These are phyloP conservation scores for Chlorencoelia australis DNA, from an alignment of 2,329 filamentous ascomycete species.

Conservation along the genomic window DNA sequence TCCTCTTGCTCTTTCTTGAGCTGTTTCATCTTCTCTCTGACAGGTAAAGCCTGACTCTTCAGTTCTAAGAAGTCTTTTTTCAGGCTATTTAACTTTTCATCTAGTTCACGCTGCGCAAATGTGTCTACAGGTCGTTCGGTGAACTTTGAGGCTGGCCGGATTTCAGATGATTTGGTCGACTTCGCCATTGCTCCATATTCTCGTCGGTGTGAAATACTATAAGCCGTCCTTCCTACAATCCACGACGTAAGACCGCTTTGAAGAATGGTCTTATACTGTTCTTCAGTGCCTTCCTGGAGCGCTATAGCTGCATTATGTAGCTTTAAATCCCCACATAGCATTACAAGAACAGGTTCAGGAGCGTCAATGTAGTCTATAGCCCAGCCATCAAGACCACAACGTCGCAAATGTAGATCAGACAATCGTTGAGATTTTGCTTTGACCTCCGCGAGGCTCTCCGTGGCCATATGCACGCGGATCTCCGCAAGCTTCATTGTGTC, in stretches of 20 bases:
- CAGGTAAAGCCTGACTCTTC: constrained; percentile 12
- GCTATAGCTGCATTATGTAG: constrained; percentile 61
- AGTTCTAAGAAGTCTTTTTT: constrained; percentile 21
- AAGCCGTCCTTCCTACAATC: constrained; percentile 56
- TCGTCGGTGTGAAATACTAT: constrained; percentile 56
- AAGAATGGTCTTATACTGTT: constrained; percentile 58
- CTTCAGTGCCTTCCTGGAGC: constrained; percentile 50
- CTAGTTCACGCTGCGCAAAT: constrained; percentile 51
- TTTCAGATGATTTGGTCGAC: constrained; percentile 54
- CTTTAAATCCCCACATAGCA: constrained; percentile 68
- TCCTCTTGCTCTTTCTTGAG: constrained; percentile 29
- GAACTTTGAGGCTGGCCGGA: constrained; percentile 59
- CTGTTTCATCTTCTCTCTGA: constrained; percentile 22
- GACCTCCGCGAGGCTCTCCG: constrained; percentile 43
- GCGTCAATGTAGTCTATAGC: constrained; percentile 71
- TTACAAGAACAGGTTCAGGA: constrained; percentile 72
- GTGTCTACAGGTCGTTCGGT: constrained; percentile 66
- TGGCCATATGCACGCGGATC: constrained; percentile 50
- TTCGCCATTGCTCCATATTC: constrained; percentile 72
- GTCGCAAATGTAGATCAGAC: constrained; percentile 41
- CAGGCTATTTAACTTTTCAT: constrained; percentile 35
- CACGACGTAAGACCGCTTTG: constrained; percentile 49
- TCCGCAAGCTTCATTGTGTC: constrained; percentile 54
- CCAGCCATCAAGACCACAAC: constrained; percentile 67
- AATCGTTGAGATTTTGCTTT: constrained; percentile 31